phyloP scores from a whole-genome alignment of 768 basidiomycete species.

The Epithele typhae region DNA sequence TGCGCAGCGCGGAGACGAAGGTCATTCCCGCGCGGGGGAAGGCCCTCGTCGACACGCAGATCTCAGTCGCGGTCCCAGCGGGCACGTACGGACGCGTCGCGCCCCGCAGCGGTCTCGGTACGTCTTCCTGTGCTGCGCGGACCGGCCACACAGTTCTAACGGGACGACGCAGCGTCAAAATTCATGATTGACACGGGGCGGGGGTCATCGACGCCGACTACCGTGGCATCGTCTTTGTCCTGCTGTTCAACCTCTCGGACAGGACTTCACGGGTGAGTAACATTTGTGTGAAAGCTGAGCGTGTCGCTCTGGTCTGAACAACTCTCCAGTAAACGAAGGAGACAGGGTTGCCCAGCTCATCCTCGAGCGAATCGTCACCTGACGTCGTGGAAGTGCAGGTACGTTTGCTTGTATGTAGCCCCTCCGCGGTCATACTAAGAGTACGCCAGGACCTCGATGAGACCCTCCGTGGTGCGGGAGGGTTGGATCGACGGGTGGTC shows the following conservation, averaged over 20 bases:
- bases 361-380: slow-evolving; percentile 85
- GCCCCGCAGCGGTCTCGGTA: slow-evolving; percentile 92
- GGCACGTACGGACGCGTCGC: slow-evolving; percentile 98
- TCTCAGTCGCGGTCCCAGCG: slow-evolving; percentile 89
- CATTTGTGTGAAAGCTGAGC: too few relatives aligned
- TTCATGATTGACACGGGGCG: slow-evolving; percentile 96
- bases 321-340: slow-evolving; percentile 76
- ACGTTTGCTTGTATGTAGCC: too few relatives aligned
- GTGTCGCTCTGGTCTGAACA: too few relatives aligned
- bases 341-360: slow-evolving; percentile 97
- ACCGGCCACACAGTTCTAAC: not conserved
- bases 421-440: too few relatives aligned
- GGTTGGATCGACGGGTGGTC: slow-evolving; percentile 97
- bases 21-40: slow-evolving; percentile 85
- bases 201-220: slow-evolving; percentile 98
- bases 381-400: slow-evolving; percentile 84
- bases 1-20: slow-evolving; percentile 74
- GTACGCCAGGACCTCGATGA: slow-evolving; percentile 82
- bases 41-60: slow-evolving; percentile 85
- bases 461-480: slow-evolving; percentile 78
- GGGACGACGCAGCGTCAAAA: slow-evolving; percentile 70
- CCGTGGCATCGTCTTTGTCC: slow-evolving; percentile 83
- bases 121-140: slow-evolving; percentile 20
- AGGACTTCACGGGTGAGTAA: slow-evolving; percentile 75
- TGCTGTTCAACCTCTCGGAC: slow-evolving; percentile 91